Evolutionary conservation across 2,329 filamentous ascomycete species (phyloP).

Genomic region (Colletotrichum coccodes): DNA sequence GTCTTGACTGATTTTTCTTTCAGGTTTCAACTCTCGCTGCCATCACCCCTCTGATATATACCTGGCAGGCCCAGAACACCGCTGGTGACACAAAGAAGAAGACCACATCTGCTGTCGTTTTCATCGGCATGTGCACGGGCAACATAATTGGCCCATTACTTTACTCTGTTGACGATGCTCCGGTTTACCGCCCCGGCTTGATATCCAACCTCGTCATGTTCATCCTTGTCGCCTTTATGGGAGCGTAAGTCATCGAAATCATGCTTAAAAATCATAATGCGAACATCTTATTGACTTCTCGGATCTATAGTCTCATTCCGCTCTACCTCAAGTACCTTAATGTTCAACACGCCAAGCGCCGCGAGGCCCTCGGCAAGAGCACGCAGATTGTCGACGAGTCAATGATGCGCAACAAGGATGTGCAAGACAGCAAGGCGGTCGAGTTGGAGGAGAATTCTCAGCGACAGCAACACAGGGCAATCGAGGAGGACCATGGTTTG

Average conservation of each 20-base stretch:
- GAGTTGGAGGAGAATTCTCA: constrained; percentile 36
- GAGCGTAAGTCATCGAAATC: constrained; percentile 13
- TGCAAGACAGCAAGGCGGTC: constrained; percentile 34
- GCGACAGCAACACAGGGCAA: constrained; percentile 27
- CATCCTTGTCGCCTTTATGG: constrained; percentile 63
- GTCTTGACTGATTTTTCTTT: too few species aligned
- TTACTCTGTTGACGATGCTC: constrained; percentile 69
- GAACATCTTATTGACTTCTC: neutral
- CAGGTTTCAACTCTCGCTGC: constrained; percentile 33
- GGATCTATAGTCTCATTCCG: constrained; percentile 39
- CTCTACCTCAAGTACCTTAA: constrained; percentile 65
- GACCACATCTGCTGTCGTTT: constrained; percentile 70
- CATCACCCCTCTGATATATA: constrained; percentile 66
- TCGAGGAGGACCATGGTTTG: constrained; percentile 54
- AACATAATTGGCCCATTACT: constrained; percentile 75
- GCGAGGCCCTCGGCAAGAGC: constrained; percentile 67
- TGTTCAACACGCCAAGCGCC: constrained; percentile 60
- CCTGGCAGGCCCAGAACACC: constrained; percentile 71
- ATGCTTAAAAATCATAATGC: too few species aligned
- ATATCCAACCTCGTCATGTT: constrained; percentile 71
- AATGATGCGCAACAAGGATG: constrained; percentile 28
- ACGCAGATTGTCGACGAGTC: constrained; percentile 22
- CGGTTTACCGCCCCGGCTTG: constrained; percentile 66
- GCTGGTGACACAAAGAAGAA: constrained; percentile 78
- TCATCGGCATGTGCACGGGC: constrained; percentile 72